Conservation (phyloP, 768 basidiomycete species). For the Krasilnikovozyma curviuscula region DNA sequence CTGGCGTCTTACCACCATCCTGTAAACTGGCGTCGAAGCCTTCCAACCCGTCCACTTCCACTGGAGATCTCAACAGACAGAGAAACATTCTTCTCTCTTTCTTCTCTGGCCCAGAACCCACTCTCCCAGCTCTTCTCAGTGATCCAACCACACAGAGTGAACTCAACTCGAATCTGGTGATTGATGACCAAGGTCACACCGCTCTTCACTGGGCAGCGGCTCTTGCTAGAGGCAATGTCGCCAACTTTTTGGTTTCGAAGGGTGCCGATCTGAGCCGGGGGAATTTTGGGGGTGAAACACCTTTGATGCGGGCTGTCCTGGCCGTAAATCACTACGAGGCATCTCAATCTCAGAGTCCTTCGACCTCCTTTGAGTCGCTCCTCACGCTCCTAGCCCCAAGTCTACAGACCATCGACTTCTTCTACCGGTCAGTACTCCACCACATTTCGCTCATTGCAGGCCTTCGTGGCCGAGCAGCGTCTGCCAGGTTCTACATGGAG, state of each 20-base stretch:
- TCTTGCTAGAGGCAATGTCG: slow-evolving; percentile 47
- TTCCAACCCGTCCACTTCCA: slow-evolving; percentile 13
- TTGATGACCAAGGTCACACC: slow-evolving; percentile 89
- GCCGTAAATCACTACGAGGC: slow-evolving; percentile 68
- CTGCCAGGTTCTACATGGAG: slow-evolving; percentile 80
- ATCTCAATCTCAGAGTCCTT: too few relatives aligned
- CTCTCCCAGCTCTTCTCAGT: too few relatives aligned
- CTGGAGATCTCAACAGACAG: neutral
- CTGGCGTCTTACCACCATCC: slow-evolving; percentile 25
- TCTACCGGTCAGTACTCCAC: slow-evolving; percentile 68
- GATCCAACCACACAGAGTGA: too few relatives aligned
- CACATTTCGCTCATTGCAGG: slow-evolving; percentile 81
- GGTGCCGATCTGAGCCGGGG: slow-evolving; percentile 82
- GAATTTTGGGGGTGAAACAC: slow-evolving; percentile 83
- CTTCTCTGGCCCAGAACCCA: slow-evolving; percentile 13
- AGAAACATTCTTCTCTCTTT: slow-evolving; percentile 9
- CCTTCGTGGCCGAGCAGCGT: slow-evolving; percentile 62
- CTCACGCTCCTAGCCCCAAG: slow-evolving; percentile 40
- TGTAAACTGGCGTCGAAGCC: slow-evolving; percentile 15
- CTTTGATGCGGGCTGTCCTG: slow-evolving; percentile 76
- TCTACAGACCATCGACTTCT: slow-evolving; percentile 72
- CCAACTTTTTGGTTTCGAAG: slow-evolving; percentile 47
- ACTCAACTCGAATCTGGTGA: slow-evolving; percentile 64
- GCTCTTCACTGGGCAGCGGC: slow-evolving; percentile 84
- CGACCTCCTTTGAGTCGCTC: slow-evolving; percentile 45